Percentiles rank a stretch among this genome's conserved stretches.
These are phyloP conservation scores for Alternaria brassicicola DNA, from an alignment of 2,329 filamentous ascomycete species.

Conservation along the genomic window DNA sequence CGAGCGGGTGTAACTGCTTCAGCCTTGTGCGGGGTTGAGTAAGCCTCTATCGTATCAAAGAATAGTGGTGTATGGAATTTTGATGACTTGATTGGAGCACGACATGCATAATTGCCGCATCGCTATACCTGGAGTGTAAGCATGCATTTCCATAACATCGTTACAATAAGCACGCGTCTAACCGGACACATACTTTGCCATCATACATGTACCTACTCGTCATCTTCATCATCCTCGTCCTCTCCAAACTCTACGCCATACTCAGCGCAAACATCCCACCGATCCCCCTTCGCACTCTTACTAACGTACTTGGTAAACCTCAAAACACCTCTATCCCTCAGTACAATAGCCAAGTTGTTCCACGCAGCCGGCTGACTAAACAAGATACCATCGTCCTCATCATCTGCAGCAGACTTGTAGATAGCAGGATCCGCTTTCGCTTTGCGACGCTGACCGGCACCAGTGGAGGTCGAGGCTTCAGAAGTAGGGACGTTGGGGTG, in stretches of 20 bases:
- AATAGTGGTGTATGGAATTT: background rate
- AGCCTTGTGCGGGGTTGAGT: background rate
- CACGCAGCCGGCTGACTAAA: conserved; percentile 74
- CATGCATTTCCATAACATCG: background rate
- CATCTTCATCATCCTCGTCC: conserved; percentile 52
- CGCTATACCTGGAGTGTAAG: background rate
- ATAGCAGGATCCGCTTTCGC: conserved; percentile 74
- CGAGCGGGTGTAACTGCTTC: no score
- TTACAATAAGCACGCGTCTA: background rate
- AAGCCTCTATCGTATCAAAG: background rate
- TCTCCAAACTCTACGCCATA: conserved; percentile 72
- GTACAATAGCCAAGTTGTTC: conserved; percentile 90
- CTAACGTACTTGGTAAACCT: conserved; percentile 98
- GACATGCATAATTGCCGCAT: background rate
- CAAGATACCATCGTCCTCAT: conserved; percentile 77
- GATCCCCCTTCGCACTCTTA: conserved; percentile 78
- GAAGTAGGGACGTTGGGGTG: conserved; percentile 52
- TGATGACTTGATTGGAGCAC: background rate
- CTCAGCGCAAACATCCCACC: conserved; percentile 86
- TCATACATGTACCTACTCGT: conserved; percentile 1
- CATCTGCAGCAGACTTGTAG: conserved; percentile 64
- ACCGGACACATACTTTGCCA: background rate
- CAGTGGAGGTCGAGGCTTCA: conserved; percentile 49
- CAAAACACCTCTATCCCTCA: conserved; percentile 83
- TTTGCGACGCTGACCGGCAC: conserved; percentile 55